phyloP scores from a whole-genome alignment of 495 filamentous ascomycete species.

The Neurospora intermedia region DNA sequence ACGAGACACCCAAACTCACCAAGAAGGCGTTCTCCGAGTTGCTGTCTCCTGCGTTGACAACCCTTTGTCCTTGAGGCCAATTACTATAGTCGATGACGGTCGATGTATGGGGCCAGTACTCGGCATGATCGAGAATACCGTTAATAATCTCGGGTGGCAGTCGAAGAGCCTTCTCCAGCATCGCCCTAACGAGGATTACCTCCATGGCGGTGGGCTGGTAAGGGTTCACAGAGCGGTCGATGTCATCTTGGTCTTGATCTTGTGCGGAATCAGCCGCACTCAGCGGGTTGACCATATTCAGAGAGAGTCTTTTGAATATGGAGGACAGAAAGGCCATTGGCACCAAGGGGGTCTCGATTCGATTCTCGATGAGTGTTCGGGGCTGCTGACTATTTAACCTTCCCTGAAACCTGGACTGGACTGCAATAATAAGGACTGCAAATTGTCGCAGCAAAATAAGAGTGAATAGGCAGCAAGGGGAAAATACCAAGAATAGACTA shows the following conservation, averaged over 20 bases:
- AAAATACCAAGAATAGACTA: not conserved
- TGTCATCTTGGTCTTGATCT: constrained; percentile 8
- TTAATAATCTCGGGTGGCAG: constrained; percentile 59
- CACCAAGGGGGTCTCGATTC: not conserved
- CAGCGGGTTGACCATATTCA: not conserved
- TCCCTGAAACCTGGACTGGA: not conserved
- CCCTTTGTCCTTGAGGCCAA: not conserved
- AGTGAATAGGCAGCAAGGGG: not conserved
- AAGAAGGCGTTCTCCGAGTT: constrained; percentile 26
- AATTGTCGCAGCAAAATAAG: not conserved
- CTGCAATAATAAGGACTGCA: not conserved
- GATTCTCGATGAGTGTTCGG: not conserved
- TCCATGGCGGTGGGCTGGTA: constrained; percentile 30
- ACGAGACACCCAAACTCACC: constrained; percentile 13
- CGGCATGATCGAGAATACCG: constrained; percentile 53
- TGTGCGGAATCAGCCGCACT: constrained; percentile 8
- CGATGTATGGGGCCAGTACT: constrained; percentile 56
- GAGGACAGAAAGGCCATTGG: not conserved
- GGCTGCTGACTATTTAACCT: not conserved
- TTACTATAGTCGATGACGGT: constrained; percentile 14
- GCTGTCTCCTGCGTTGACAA: constrained; percentile 6
- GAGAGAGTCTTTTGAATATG: not conserved
- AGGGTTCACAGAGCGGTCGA: not conserved
- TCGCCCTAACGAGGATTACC: constrained; percentile 34
- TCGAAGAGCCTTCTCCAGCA: constrained; percentile 25